Base-by-base conservation (phyloP, 164 flowering plant species). In the Aristolochia fimbriata region DNA sequence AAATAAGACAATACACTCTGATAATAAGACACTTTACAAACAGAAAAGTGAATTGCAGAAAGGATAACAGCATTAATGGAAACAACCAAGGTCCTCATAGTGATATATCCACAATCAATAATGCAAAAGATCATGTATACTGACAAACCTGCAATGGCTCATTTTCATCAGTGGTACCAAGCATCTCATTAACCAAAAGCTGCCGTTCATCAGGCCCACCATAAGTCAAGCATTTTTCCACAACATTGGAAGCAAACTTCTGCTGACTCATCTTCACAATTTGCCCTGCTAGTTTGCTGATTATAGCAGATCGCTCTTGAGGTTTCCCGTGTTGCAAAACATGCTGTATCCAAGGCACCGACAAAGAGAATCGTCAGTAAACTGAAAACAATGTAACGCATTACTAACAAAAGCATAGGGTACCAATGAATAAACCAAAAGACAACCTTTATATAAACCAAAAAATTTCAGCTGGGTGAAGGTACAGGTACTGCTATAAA, bases 251-350 rank as follows among this genome's bases (percentile, higher is more conserved):
- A 65, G 96, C 98, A 77, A 83, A 92, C 69, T 92, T 87, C 66
- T 92, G 95, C 69, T 85, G 96, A 68, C 96, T 92, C 98, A 92
- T 92, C 78, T 77, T 77, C 51, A 92, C 88, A 47, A 89, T 81
- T 62, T 85, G 89, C 58, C 98, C 96, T 3, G 88, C 81, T 59
- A 92, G 87, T 78, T 88, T 78, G 70, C 62, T 70, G 25, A 92
- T 87, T 47, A 89, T 84, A 27, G 74, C 76, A 61, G 87, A 70
- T 45, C 91, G 74, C 66, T 92, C 96, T 37, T 82, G 84, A 51
- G 87, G 85, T 58, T 83, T 85, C 53, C 98, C 98, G 68, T 81
- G 85, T 73, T 87, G 80, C 59, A 92, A 68, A 17, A 92, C 80
- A 76, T 89, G 96, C 98, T 91, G 47, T n/a, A 60, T 31, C 45